Evolutionary conservation across 805 yeast genomes (phyloP).

Genomic region (Starmerella potacharoeniae): DNA sequence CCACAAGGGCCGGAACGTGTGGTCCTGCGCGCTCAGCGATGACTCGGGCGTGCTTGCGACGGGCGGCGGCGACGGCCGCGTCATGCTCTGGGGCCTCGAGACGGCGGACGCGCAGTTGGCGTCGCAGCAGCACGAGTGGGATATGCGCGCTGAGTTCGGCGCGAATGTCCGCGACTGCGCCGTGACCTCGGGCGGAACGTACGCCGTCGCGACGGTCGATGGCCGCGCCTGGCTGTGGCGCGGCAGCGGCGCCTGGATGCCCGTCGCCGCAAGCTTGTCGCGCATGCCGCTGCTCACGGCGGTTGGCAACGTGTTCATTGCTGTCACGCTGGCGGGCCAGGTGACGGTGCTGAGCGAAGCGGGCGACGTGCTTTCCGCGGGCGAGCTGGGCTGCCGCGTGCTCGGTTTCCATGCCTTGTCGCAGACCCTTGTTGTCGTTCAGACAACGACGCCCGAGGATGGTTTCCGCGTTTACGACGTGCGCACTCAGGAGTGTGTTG

Average conservation of each 20-base stretch:
- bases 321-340: constrained; percentile 6
- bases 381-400: neutral
- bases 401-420: constrained; percentile 10
- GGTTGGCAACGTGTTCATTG: neutral
- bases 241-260: neutral
- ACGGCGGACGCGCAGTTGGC: neutral
- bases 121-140: neutral
- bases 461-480: neutral
- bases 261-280: neutral
- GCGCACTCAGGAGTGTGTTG: neutral
- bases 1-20: constrained; percentile 76
- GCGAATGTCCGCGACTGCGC: constrained; percentile 4
- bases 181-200: neutral
- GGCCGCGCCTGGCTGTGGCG: neutral
- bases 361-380: neutral
- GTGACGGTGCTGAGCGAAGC: neutral
- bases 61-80: constrained; percentile 89
- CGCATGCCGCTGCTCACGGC: constrained; percentile 8
- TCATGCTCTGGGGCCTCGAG: constrained; percentile 46
- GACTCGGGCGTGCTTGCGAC: constrained; percentile 53
- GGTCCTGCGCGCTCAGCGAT: constrained; percentile 45
- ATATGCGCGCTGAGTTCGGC: neutral
- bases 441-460: neutral
- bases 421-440: neutral
- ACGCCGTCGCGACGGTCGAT: neutral